Evolutionary conservation across 2,329 filamentous ascomycete genomes (phyloP).

Genomic region (Penicillium sp.): DNA sequence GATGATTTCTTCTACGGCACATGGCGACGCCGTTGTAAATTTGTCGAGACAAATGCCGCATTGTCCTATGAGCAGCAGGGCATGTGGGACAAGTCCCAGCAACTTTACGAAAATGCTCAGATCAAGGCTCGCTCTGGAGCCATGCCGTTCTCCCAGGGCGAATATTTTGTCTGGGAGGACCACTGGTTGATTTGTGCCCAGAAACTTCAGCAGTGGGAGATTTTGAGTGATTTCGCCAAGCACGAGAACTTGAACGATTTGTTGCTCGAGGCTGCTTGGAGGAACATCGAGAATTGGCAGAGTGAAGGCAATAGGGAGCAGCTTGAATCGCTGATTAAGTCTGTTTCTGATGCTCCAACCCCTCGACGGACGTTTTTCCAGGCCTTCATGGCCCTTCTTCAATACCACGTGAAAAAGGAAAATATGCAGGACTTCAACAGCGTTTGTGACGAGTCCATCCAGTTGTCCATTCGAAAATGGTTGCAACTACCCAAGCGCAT

Average conservation of each 20-base stretch:
- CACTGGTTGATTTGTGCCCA: constrained; percentile 97
- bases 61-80: constrained; percentile 98
- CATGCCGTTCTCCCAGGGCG: constrained; percentile 90
- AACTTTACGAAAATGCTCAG: constrained; percentile 92
- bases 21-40: constrained; percentile 90
- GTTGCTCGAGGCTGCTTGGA: constrained; percentile 90
- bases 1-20: constrained; percentile 97
- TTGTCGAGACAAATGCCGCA: constrained; percentile 94
- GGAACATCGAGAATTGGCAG: constrained; percentile 91
- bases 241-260: constrained; percentile 98
- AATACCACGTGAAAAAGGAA: constrained; percentile 86
- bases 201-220: constrained; percentile 98
- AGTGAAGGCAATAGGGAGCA: constrained; percentile 79
- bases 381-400: constrained; percentile 93
- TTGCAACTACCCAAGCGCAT: constrained; percentile 92
- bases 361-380: constrained; percentile 94
- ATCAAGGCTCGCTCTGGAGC: constrained; percentile 94
- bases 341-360: constrained; percentile 94
- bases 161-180: constrained; percentile 99
- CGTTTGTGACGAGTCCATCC: constrained; percentile 92
- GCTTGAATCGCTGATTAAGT: constrained; percentile 88
- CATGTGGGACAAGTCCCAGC: constrained; percentile 98
- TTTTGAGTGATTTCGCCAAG: constrained; percentile 94
- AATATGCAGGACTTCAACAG: constrained; percentile 73
- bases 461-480: constrained; percentile 96